These are phyloP conservation scores for Claviceps cyperi DNA, from an alignment of 2,329 filamentous ascomycete genomes.

Conservation along the genomic window DNA sequence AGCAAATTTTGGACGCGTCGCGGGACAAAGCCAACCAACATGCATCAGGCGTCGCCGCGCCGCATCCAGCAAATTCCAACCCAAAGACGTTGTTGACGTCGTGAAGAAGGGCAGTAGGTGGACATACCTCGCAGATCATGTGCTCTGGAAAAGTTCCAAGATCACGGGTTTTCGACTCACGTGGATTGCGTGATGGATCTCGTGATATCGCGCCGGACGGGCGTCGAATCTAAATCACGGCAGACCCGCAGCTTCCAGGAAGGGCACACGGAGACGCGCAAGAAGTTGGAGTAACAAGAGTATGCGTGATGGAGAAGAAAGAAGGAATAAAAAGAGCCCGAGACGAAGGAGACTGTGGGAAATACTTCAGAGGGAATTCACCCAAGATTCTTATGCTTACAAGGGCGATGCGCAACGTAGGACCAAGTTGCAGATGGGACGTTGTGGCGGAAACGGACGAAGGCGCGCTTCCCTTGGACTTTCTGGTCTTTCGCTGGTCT, in stretches of 20 bases:
- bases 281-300: background rate
- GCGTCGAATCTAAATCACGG: conserved; percentile 17
- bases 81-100: conserved; percentile 7
- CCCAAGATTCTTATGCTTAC: conserved; percentile 15
- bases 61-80: conserved; percentile 4
- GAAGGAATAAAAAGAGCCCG: conserved; percentile 4
- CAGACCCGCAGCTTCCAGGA: conserved; percentile 8
- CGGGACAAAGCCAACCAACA: background rate
- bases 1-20: background rate
- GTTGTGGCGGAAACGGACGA: conserved; percentile 2
- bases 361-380: background rate
- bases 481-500: background rate
- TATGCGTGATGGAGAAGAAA: conserved; percentile 4
- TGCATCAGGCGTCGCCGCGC: conserved; percentile 1
- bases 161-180: conserved; percentile 32
- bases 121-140: conserved; percentile 33
- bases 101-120: conserved; percentile 9
- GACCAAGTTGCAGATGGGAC: conserved; percentile 3
- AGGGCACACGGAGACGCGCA: conserved; percentile 1
- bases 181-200: conserved; percentile 32
- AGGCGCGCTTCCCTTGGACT: conserved; percentile 1
- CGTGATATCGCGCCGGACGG: conserved; percentile 29
- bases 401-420: conserved; percentile 6
- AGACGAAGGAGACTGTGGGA: background rate
- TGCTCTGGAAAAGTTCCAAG: conserved; percentile 21